Evolutionary conservation across 2,329 filamentous ascomycete species (phyloP).

Genomic region (Phialemoniopsis sp.): DNA sequence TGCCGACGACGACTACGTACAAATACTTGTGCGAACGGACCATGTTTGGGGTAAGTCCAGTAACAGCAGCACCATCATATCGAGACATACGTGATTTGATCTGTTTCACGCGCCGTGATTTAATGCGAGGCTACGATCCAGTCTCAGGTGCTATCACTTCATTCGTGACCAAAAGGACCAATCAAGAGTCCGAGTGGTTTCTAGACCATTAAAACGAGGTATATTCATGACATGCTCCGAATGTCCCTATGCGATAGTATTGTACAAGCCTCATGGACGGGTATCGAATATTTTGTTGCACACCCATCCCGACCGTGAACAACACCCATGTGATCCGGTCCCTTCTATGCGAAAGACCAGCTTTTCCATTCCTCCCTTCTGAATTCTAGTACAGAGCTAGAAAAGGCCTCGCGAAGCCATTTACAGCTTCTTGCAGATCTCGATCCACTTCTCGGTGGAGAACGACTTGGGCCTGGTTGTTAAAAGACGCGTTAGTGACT

Average conservation of each 20-base stretch:
- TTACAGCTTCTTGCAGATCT: slow-evolving; percentile 92
- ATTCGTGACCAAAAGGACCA: too few relatives aligned
- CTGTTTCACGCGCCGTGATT: too few relatives aligned
- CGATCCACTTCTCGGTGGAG: slow-evolving; percentile 94
- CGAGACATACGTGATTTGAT: too few relatives aligned
- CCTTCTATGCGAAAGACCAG: background rate
- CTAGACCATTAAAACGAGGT: too few relatives aligned
- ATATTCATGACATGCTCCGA: too few relatives aligned
- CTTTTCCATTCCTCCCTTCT: slow-evolving; percentile 8
- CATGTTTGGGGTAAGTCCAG: too few relatives aligned
- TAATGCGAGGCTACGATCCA: too few relatives aligned
- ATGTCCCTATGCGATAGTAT: slow-evolving; percentile 3
- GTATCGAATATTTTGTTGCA: slow-evolving; percentile 11
- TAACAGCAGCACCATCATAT: too few relatives aligned
- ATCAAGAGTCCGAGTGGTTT: too few relatives aligned
- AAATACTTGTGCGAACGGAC: too few relatives aligned
- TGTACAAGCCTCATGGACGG: slow-evolving; percentile 14
- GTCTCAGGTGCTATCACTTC: too few relatives aligned
- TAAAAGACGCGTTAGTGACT: background rate
- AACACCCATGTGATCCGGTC: slow-evolving; percentile 6
- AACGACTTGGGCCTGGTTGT: slow-evolving; percentile 77
- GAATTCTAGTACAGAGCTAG: background rate
- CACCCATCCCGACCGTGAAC: slow-evolving; percentile 12
- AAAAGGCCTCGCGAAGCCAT: slow-evolving; percentile 10
- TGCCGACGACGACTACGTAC: too few relatives aligned